Base-by-base conservation (phyloP, 2,329 filamentous ascomycete species). In the Cucurbitaria berberidis region DNA sequence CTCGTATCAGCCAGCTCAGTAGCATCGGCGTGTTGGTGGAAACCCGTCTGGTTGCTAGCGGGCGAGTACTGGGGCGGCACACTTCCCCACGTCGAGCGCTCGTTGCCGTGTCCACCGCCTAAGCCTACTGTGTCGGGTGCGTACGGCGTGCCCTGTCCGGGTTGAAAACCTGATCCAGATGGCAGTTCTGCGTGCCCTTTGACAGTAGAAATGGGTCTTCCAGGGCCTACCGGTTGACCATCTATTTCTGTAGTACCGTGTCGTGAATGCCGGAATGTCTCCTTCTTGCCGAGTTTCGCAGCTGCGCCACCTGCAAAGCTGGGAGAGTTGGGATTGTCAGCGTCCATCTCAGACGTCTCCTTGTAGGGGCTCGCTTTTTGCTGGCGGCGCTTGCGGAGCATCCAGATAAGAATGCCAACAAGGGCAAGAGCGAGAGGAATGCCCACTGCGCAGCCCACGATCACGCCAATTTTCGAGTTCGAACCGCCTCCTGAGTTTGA, bases 391-490 rank as follows among this genome's bases (percentile, higher is more conserved):
- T 72, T 73, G 51, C 68, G 70, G 30, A 72, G 38, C 27, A 72
- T 62, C 67, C 68, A 74, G 48, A 67, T 22, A 10, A 74, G 40
- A 16, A 74, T 68, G 9, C 62, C 70, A 35, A 67, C 7, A 3
- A 75, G 48, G 5, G 66, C 66, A 27, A 75, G 61, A 7, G 51
- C 69, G 39, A 75, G 63, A 5, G 72, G 72, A 43, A 75, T 71
- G 15, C 72, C 72, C 34, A 75, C 72, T 10, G 72, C 70, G 45
- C 66, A 71, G 42, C 72, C 72, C n/a, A 74, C 53, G 16, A 75
- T 74, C 9, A 74, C 24, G 11, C 60, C 59, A 15, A 69, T 45
- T 15, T 73, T 69, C n/a, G 64, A 63, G 6, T 29, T 49, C 27
- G 59, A 55, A 16, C 56, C 41, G 5, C 54, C 18, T n/a, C 46